These are phyloP conservation scores for Elaeis oleifera DNA, from an alignment of 202 grass and related monocot species.

Conservation along the genomic window DNA sequence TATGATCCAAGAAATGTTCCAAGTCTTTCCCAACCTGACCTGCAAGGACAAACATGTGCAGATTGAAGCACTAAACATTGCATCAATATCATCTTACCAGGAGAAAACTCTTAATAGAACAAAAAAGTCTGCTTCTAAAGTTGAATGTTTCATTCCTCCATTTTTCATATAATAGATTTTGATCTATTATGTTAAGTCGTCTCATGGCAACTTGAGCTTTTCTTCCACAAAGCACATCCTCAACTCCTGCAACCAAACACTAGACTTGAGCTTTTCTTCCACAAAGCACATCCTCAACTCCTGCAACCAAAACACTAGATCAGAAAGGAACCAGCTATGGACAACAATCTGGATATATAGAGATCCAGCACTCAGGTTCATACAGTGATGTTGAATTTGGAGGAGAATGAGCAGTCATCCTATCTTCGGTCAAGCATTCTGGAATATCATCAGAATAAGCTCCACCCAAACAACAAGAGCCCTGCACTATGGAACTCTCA, in stretches of 20 bases:
- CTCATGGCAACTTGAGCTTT: slow-evolving; percentile 22
- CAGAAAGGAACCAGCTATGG: slow-evolving; percentile 28
- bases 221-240: slow-evolving; percentile 25
- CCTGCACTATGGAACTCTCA: too few species aligned
- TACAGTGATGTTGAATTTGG: too few species aligned
- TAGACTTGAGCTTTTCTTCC: slow-evolving; percentile 29
- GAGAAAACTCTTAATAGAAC: slow-evolving; percentile 34
- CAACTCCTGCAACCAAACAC: slow-evolving; percentile 81
- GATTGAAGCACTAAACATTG: slow-evolving; percentile 23
- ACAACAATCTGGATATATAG: too few species aligned
- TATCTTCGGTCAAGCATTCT: too few species aligned
- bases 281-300: slow-evolving; percentile 37
- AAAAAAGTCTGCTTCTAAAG: slow-evolving; percentile 30
- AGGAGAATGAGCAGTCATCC: too few species aligned
- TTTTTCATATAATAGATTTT: slow-evolving; percentile 42
- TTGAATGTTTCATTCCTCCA: slow-evolving; percentile 22
- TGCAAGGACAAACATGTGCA: slow-evolving; percentile 65
- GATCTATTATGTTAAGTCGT: slow-evolving; percentile 27
- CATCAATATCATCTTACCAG: slow-evolving; percentile 37
- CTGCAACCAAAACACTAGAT: slow-evolving; percentile 87
- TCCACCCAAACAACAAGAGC: too few species aligned
- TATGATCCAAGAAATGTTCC: slow-evolving; percentile 39
- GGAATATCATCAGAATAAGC: too few species aligned
- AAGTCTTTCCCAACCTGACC: slow-evolving; percentile 46
- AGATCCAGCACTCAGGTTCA: too few species aligned